Evolutionary conservation across 2,329 filamentous ascomycete genomes (phyloP).

Genomic region (Neoascochyta sp.): DNA sequence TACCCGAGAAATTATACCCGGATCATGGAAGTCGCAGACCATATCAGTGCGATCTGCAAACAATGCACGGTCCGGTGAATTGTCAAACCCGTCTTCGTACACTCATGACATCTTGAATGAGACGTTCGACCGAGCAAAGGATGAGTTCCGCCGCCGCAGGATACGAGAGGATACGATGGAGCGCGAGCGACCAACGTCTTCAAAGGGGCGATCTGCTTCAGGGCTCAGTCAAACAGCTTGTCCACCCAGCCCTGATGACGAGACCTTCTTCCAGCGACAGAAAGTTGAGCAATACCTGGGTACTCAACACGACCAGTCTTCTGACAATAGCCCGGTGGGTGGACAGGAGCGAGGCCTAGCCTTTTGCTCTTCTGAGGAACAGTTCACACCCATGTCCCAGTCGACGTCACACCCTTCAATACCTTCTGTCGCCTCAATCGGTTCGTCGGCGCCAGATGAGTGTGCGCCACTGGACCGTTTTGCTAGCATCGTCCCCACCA

Average conservation of each 20-base stretch:
- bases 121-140: conserved; percentile 36
- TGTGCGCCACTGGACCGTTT: conserved; percentile 18
- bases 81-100: conserved; percentile 9
- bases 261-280: conserved; percentile 23
- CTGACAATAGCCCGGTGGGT: conserved; percentile 42
- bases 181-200: conserved; percentile 22
- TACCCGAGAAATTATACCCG: conserved; percentile 14
- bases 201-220: conserved; percentile 23
- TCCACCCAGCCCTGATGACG: conserved; percentile 49
- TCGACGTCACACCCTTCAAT: conserved; percentile 51
- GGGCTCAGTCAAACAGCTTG: conserved; percentile 37
- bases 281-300: conserved; percentile 31
- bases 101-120: conserved; percentile 28
- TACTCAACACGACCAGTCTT: conserved; percentile 28
- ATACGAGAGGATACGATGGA: conserved; percentile 29
- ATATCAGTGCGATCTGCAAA: conserved; percentile 7
- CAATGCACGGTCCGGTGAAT: conserved; percentile 8
- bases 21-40: conserved; percentile 6
- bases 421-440: conserved; percentile 49
- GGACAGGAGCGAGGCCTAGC: conserved; percentile 28
- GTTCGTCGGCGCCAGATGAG: conserved; percentile 43
- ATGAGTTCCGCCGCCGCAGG: conserved; percentile 38
- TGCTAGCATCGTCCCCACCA: conserved; percentile 17
- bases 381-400: conserved; percentile 48
- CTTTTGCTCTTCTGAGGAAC: conserved; percentile 49